Base-by-base conservation (phyloP, 2,329 filamentous ascomycete species). In the Sarocladiaceae sp. region DNA sequence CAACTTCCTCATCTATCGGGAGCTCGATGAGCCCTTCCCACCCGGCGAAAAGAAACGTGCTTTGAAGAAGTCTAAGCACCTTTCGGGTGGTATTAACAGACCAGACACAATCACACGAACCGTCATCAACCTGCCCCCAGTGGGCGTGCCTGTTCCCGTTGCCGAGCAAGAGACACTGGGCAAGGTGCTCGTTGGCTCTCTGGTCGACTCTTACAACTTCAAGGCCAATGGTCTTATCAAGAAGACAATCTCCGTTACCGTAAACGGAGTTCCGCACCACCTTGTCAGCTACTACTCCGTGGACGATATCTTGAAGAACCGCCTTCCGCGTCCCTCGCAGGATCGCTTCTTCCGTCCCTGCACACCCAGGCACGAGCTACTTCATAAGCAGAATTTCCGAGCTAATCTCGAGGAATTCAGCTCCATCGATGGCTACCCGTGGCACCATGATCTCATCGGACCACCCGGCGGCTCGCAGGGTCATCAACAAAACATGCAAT, bases 181-280 rank as follows among this genome's bases (percentile, higher is more conserved):
- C 29, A 32, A 33, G 15, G 40, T 40, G 42, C 56, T 90, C 44
- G 81, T 93, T 34, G 90, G 89, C 5, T 94, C 88, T 1, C 71
- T 95, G 11, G 78, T 91, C n/a, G 89, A 95, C 63, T 89, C 85
- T 1, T 95, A 95, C 55, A 80, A 82, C 24, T 95, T 95, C 73
- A 93, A 93, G 57, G 72, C 80, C 12, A 77, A 80, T 2, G 89
- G 90, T 0, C 66, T 96, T 32, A 78, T 95, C 50, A 96, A 96
- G 73, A 95, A 95, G 70, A 95, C 89, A 0, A 89, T 95, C 63
- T 91, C 84, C 54, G 79, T 95, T 31, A 80, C 76, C 2, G 80
- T 84, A 42, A 74, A 83, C 20, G 84, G 84, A 2, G 76, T 89
- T 2, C 82, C 80, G 2, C 89, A 95, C 56, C 89, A 95, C 56